A percentile compares a stretch with the other conserved stretches of the same genome.
phyloP scores from a whole-genome alignment of 164 flowering plant species.

The Vitis rupestris region DNA sequence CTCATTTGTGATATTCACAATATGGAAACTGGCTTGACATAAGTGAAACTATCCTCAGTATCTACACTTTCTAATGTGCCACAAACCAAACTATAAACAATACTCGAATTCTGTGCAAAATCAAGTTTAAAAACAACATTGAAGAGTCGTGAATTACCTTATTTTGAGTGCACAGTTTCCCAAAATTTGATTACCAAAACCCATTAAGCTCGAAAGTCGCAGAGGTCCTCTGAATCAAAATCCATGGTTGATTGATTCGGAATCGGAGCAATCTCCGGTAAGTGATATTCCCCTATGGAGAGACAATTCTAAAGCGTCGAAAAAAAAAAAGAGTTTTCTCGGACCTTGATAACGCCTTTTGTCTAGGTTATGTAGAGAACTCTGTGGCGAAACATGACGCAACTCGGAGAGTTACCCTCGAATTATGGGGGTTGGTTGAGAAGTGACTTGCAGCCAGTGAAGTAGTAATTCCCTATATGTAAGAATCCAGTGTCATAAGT shows the following conservation, averaged over 20 bases:
- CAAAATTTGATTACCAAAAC: conserved; percentile 32
- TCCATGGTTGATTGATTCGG: conserved; percentile 11
- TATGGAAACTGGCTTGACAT: conserved; percentile 29
- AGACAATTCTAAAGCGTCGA: not conserved
- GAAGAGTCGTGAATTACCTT: conserved; percentile 8
- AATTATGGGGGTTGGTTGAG: not conserved
- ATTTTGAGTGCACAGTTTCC: conserved; percentile 25
- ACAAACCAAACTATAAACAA: conserved; percentile 24
- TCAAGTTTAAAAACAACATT: conserved; percentile 32
- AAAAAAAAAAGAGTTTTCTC: conserved; percentile 7
- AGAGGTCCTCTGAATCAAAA: not conserved
- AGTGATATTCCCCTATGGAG: not conserved
- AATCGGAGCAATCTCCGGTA: not conserved
- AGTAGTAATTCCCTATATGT: conserved; percentile 7
- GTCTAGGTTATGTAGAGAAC: not conserved
- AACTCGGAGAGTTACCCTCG: not conserved
- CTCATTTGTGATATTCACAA: conserved; percentile 17
- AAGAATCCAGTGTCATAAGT: not conserved
- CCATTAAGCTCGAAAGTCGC: conserved; percentile 26
- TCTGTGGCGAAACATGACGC: not conserved
- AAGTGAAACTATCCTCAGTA: conserved; percentile 4
- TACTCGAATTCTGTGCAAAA: conserved; percentile 18
- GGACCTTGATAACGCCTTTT: conserved; percentile 4
- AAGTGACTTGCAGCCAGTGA: conserved; percentile 20
- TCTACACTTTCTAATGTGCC: conserved; percentile 35